Base-by-base conservation (phyloP, 2,329 filamentous ascomycete genomes). In the Trichoderma hamatum region DNA sequence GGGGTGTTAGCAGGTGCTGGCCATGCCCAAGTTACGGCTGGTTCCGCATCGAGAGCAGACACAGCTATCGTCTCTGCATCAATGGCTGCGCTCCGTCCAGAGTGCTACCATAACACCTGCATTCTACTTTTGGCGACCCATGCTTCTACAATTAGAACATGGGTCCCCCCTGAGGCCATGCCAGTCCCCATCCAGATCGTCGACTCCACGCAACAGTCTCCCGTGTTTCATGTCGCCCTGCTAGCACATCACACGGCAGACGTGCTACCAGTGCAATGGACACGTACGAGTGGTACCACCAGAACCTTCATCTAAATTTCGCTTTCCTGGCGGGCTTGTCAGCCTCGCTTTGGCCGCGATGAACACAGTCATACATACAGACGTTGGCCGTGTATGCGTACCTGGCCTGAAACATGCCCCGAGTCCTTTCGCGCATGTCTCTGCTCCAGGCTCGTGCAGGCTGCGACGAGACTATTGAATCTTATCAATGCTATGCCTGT, bases 161-260 rank as follows among this genome's bases (percentile, higher is more conserved):
- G 46, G 19, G 9, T 11, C 28, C 13, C 28, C 43, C 28, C 30
- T 19, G 13, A 64, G 19, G 49, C 56, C 65, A 51, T 62, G 66
- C 28, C 46, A 68, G 49, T 49, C 66, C 60, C 46, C 56, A 55
- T 68, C 66, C 66, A 62, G 67, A 69, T 65, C 67, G 43, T 69
- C 67, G 52, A 69, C 67, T 51, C 54, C 67, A 65, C 67, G 59
- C 51, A 49, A 24, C 61, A 65, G 54, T 39, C 52, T 69, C 61
- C 67, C 67, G 67, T 69, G 67, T 69, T 69, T 69, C 67, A 69
- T 60, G n/a, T 69, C 32, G 52, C 39, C 67, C 59, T 68, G 67
- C 28, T 63, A 68, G 58, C 67, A 39, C 66, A 55, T 32, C 60
- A 54, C 46, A 58, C 63, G 39, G 26, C 63, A 58, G 52, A 36